Conservation (phyloP, 768 basidiomycete species). For the Russula virescens region DNA sequence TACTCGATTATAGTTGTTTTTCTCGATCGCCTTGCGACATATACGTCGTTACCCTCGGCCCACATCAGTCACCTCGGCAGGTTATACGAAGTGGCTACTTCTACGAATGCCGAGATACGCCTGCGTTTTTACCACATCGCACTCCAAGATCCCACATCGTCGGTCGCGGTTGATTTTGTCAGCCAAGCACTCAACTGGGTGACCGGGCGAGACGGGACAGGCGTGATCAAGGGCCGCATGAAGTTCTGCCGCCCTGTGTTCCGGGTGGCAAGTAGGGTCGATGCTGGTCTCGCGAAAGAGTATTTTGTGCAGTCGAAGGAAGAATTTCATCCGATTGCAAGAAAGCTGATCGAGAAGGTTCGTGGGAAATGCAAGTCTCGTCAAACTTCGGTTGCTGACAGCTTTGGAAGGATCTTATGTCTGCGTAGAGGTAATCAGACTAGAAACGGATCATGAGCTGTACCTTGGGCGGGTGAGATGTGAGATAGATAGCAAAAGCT, state of each 20-base stretch:
- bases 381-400: neutral
- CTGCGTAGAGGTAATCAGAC: neutral
- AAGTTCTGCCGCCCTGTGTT: constrained; percentile 77
- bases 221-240: constrained; percentile 71
- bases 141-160: constrained; percentile 43
- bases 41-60: constrained; percentile 49
- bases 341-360: constrained; percentile 72
- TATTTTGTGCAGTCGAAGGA: constrained; percentile 44
- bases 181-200: constrained; percentile 60
- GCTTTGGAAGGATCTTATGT: constrained; percentile 28
- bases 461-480: neutral
- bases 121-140: constrained; percentile 73
- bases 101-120: constrained; percentile 71
- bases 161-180: constrained; percentile 48
- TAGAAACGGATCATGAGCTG: neutral
- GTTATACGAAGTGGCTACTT: constrained; percentile 45
- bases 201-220: constrained; percentile 51
- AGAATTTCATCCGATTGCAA: constrained; percentile 73
- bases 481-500: neutral
- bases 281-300: constrained; percentile 46
- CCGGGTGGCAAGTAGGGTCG: constrained; percentile 46
- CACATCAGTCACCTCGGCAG: constrained; percentile 56
- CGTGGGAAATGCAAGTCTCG: neutral
- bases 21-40: constrained; percentile 71
- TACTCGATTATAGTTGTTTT: constrained; percentile 56